These are phyloP conservation scores for Eimeria sp. DNA, from an alignment of 169 alveolate species.

Conservation along the genomic window DNA sequence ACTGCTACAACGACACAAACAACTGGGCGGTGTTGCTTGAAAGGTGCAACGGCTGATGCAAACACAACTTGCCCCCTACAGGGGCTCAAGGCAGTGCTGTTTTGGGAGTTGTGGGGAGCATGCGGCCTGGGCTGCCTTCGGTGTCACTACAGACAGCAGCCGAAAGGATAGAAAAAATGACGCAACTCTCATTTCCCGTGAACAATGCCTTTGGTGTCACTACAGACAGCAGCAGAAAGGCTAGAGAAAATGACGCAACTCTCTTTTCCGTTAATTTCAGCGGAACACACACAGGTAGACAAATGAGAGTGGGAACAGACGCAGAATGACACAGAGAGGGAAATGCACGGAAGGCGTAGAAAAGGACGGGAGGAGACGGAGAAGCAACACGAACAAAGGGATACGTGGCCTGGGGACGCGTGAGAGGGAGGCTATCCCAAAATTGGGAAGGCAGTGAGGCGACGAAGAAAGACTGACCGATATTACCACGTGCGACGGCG, in stretches of 20 bases:
- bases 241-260: background rate
- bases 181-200: too few relatives aligned
- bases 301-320: background rate
- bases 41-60: background rate
- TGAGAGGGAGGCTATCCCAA: background rate
- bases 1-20: conserved; percentile 84
- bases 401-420: background rate
- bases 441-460: background rate
- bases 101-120: background rate
- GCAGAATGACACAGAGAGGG: background rate
- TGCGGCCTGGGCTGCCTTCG: background rate
- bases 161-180: background rate
- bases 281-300: background rate
- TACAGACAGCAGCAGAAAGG: background rate
- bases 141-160: background rate
- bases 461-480: background rate
- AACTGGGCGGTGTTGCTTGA: conserved; percentile 86
- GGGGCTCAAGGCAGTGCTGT: background rate
- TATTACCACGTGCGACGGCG: background rate
- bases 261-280: background rate
- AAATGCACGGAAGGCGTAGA: background rate
- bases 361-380: background rate
- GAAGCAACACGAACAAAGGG: background rate
- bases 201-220: background rate
- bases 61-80: background rate